A percentile compares a stretch with the other conserved stretches of the same genome.
Evolutionary conservation across 805 yeast genomes (phyloP).

Genomic region (Henningerozyma blattae): DNA sequence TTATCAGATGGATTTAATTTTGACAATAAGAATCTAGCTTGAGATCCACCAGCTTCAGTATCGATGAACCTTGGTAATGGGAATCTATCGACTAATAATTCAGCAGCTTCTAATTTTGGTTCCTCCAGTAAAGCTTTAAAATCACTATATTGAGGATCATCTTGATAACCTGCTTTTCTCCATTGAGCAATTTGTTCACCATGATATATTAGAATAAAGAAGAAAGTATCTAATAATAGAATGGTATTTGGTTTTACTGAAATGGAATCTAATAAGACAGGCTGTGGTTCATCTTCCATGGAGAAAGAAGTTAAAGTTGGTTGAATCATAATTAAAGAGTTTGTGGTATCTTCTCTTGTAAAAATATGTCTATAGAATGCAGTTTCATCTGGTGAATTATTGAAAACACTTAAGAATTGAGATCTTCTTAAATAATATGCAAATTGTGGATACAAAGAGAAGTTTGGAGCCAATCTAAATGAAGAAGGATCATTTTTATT

Average conservation of each 20-base stretch:
- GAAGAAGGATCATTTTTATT: slow-evolving; percentile 74
- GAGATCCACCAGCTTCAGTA: slow-evolving; percentile 97
- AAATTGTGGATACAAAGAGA: slow-evolving; percentile 87
- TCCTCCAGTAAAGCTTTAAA: slow-evolving; percentile 78
- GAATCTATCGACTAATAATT: slow-evolving; percentile 81
- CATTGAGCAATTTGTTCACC: slow-evolving; percentile 93
- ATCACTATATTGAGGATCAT: slow-evolving; percentile 78
- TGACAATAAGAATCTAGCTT: slow-evolving; percentile 90
- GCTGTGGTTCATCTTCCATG: slow-evolving; percentile 76
- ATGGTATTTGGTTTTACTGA: slow-evolving; percentile 85
- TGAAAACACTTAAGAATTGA: slow-evolving; percentile 90
- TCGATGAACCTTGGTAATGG: slow-evolving; percentile 97
- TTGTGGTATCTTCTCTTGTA: slow-evolving; percentile 82
- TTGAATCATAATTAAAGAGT: slow-evolving; percentile 93
- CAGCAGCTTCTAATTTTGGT: slow-evolving; percentile 88
- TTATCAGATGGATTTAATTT: slow-evolving; percentile 91
- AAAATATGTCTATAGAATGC: slow-evolving; percentile 92
- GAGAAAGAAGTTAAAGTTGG: slow-evolving; percentile 86
- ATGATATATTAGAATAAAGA: slow-evolving; percentile 90
- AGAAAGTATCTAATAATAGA: slow-evolving; percentile 84
- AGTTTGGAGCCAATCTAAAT: slow-evolving; percentile 73
- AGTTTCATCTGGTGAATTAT: slow-evolving; percentile 97
- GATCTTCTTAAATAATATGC: slow-evolving; percentile 92
- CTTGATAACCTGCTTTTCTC: slow-evolving; percentile 93
- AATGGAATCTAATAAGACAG: slow-evolving; percentile 86